A percentile compares a stretch with the other conserved stretches of the same genome.
Conservation (phyloP, 2,329 filamentous ascomycete genomes). For the Penicillium brasilianum region DNA sequence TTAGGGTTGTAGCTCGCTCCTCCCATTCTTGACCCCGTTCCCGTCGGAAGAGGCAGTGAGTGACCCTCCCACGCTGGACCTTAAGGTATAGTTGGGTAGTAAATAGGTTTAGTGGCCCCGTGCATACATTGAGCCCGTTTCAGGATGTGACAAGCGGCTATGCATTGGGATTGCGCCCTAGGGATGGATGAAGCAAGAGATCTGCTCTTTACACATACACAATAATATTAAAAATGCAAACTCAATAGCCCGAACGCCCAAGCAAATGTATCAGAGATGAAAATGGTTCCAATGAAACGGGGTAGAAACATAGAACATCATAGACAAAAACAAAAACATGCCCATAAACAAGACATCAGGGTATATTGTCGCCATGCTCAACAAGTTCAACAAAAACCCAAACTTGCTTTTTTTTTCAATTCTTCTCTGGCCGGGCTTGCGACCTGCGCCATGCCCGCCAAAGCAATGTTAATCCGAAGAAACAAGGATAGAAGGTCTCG, state of each 20-base stretch:
- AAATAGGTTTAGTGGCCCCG: neutral
- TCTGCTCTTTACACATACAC: neutral
- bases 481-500: constrained; percentile 9
- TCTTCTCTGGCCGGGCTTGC: constrained; percentile 8
- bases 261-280: neutral
- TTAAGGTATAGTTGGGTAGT: neutral
- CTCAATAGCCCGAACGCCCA: constrained; percentile 2
- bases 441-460: constrained; percentile 25
- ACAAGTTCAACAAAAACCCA: constrained; percentile 23
- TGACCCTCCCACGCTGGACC: neutral
- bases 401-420: constrained; percentile 13
- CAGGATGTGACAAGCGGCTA: neutral
- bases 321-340: neutral
- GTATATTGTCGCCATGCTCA: constrained; percentile 31
- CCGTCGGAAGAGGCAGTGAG: neutral
- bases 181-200: neutral
- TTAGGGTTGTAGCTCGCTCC: neutral
- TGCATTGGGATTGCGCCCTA: neutral
- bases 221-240: neutral
- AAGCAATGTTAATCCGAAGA: constrained; percentile 1
- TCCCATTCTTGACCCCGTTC: neutral
- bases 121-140: neutral
- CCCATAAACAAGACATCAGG: constrained; percentile 17
- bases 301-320: constrained; percentile 6
- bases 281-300: neutral